Evolutionary conservation across 257 asterid species (phyloP).

Genomic region (Solanum gandarillasii): DNA sequence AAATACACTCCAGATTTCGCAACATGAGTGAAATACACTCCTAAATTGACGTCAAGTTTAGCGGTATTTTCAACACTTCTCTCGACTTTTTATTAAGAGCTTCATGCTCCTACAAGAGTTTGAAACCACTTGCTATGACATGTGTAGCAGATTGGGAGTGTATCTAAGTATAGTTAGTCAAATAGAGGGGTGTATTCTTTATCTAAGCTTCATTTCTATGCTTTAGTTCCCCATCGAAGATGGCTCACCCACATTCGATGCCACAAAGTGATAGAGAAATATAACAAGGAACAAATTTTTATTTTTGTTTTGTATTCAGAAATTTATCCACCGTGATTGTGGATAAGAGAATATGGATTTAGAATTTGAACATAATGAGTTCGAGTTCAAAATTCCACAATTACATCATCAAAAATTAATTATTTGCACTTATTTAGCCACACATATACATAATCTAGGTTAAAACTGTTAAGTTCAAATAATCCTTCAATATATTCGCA

Average conservation of each 20-base stretch:
- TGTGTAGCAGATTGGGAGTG: background rate
- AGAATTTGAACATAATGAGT: background rate
- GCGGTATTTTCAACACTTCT: too few relatives aligned
- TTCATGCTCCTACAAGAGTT: too few relatives aligned
- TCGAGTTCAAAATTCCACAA: background rate
- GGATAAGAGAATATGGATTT: background rate
- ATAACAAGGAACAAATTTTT: background rate
- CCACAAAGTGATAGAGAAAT: background rate
- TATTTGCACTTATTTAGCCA: background rate
- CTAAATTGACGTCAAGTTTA: too few relatives aligned
- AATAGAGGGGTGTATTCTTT: background rate
- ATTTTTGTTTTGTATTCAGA: background rate
- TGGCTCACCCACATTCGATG: background rate
- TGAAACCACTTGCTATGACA: background rate
- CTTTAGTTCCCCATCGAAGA: background rate
- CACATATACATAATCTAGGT: background rate
- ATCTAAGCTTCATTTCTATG: background rate
- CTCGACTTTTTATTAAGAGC: accelerated
- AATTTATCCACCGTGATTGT: background rate
- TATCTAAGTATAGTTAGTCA: too few relatives aligned
- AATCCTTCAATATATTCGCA: background rate
- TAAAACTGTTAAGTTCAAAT: background rate
- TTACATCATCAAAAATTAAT: background rate
- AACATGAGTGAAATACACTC: background rate
- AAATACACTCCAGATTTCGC: too few relatives aligned